phyloP scores from a whole-genome alignment of 2,329 filamentous ascomycete genomes.

The Colletotrichum incanum region DNA sequence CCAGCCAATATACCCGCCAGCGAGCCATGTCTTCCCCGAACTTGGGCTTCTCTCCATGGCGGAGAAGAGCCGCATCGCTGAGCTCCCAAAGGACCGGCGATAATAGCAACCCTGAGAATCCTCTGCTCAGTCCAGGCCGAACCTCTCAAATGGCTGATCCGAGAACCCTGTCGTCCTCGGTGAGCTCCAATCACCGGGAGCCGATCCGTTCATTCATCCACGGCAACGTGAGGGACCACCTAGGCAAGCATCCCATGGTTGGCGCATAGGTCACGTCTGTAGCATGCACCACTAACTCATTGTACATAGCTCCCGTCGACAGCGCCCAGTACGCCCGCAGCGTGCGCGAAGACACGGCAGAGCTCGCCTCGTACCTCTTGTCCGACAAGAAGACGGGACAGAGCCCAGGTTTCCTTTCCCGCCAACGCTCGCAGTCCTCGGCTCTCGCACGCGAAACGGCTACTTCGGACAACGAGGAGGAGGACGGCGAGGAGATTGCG shows the following conservation, averaged over 20 bases:
- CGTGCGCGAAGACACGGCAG: constrained; percentile 89
- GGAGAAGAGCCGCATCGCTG: constrained; percentile 53
- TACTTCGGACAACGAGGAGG: constrained; percentile 48
- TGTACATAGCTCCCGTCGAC: constrained; percentile 67
- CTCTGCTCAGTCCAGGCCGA: constrained; percentile 43
- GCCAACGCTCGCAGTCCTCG: constrained; percentile 55
- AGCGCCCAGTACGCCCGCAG: constrained; percentile 82
- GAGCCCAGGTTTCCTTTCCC: constrained; percentile 62
- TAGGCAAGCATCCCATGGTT: constrained; percentile 62
- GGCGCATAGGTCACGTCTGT: constrained; percentile 6
- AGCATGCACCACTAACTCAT: constrained; percentile 5
- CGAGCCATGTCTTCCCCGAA: constrained; percentile 62
- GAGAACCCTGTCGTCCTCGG: constrained; percentile 56
- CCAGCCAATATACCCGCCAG: neutral
- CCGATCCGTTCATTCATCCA: constrained; percentile 82
- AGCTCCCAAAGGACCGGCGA: constrained; percentile 42
- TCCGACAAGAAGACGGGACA: constrained; percentile 70
- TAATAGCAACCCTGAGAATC: constrained; percentile 47
- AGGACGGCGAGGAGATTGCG: constrained; percentile 16
- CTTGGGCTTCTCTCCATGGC: constrained; percentile 65
- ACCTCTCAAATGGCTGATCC: constrained; percentile 47
- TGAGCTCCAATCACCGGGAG: constrained; percentile 66
- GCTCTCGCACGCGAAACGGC: constrained; percentile 48
- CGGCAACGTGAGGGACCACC: constrained; percentile 72
- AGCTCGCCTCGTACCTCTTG: constrained; percentile 87